A percentile compares a stretch with the other conserved stretches of the same genome.
Conservation (phyloP, 2,329 filamentous ascomycete genomes). For the Colletotrichum neosansevieriae region DNA sequence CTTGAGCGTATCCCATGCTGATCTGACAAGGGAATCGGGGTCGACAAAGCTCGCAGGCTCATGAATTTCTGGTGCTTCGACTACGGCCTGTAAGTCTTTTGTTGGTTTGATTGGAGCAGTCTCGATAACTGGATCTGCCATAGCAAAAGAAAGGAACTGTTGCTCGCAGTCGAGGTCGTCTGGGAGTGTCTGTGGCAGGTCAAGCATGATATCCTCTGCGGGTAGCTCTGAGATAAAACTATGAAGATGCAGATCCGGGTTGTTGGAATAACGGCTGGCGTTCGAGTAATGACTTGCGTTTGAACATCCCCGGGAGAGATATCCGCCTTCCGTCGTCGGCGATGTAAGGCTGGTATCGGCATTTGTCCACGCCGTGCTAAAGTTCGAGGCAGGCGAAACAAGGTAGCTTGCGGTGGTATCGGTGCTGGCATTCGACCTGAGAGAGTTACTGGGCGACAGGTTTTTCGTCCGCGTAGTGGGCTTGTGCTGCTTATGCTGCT, state of each 20-base stretch:
- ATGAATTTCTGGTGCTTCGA: constrained; percentile 7
- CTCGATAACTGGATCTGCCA: constrained; percentile 50
- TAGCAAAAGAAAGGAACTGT: constrained; percentile 52
- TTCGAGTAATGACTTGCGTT: constrained; percentile 44
- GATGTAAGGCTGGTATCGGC: constrained; percentile 60
- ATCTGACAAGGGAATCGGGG: constrained; percentile 54
- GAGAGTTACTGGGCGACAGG: constrained; percentile 61
- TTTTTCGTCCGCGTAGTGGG: constrained; percentile 53
- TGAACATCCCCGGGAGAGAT: constrained; percentile 44
- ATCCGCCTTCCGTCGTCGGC: constrained; percentile 55
- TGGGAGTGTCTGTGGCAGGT: constrained; percentile 46
- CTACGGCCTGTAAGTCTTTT: constrained; percentile 10
- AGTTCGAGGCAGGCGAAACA: constrained; percentile 62
- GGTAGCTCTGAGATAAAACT: constrained; percentile 56
- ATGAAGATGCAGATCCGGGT: constrained; percentile 40
- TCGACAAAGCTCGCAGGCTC: constrained; percentile 46
- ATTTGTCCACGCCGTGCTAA: constrained; percentile 56
- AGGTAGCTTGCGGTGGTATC: constrained; percentile 54
- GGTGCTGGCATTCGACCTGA: constrained; percentile 58
- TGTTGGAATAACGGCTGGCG: constrained; percentile 43
- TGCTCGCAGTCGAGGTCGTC: constrained; percentile 50
- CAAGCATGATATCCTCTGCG: constrained; percentile 54
- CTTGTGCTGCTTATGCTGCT: constrained; percentile 43
- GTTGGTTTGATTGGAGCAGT: constrained; percentile 49
- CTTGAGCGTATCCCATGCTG: constrained; percentile 59